Evolutionary conservation across 345 rosid genomes (phyloP).

Genomic region (Eucalyptus pumila): DNA sequence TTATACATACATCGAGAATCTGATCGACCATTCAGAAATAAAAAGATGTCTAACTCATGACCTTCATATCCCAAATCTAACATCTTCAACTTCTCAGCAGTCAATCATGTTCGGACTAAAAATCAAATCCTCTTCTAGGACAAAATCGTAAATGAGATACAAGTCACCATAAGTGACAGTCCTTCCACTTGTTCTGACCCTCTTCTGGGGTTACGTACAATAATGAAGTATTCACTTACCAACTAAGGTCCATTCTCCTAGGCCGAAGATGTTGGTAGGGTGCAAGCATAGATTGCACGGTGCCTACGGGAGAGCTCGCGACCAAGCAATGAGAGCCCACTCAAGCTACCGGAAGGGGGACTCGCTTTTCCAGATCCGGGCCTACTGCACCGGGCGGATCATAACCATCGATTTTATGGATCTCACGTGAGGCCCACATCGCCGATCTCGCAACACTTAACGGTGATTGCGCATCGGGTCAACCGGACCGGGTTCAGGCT

Average conservation of each 20-base stretch:
- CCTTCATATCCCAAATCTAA: neutral
- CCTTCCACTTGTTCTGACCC: too few species aligned
- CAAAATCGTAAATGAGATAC: neutral
- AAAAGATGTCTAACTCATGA: neutral
- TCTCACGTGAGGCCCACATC: neutral
- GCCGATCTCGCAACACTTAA: neutral
- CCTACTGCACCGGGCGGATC: fast-evolving
- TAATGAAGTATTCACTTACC: neutral
- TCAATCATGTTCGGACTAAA: neutral
- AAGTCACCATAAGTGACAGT: neutral
- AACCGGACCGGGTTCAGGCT: neutral
- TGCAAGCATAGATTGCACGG: neutral
- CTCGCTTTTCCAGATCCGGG: neutral
- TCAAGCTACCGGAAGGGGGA: neutral
- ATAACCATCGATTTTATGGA: neutral
- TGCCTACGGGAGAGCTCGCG: neutral
- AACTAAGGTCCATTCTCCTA: neutral
- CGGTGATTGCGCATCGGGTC: neutral
- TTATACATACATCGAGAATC: too few species aligned
- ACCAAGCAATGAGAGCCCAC: neutral
- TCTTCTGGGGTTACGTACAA: too few species aligned
- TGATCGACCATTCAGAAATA: neutral
- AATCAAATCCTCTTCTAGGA: neutral
- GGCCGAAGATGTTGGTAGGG: neutral
- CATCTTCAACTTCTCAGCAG: neutral